Base-by-base conservation (phyloP, 2,329 filamentous ascomycete species). In the Apiospora pterosperma region DNA sequence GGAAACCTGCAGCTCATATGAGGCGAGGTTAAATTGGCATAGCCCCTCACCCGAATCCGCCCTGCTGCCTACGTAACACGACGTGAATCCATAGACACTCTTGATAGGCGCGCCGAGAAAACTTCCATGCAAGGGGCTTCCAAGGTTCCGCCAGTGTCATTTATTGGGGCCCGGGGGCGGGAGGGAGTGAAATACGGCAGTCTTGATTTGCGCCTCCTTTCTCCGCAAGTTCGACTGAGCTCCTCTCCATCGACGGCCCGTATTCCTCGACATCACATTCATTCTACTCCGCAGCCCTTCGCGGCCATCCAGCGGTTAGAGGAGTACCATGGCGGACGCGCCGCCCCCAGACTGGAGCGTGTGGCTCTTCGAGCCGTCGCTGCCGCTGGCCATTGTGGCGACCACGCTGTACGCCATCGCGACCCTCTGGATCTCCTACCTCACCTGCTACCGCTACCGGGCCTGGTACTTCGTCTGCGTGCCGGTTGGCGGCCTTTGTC, bases 321-420 rank as follows among this genome's bases (percentile, higher is more conserved):
- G 31, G 14, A 31, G n/a, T 25, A 52, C 23, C 12, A 52, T 52
- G 44, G 44, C 44, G 44, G 44, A 28, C 44, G 12, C 44, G 23
- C 4, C 23, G 23, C 44, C 44, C 10, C 68, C 62, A 28, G 59
- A 60, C 59, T 60, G 59, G 59, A 60, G 59, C 60, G 75, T 82
- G 23, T 84, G 80, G 76, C 76, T 79, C 65, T 84, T 82, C 68
- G 69, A 74, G 21, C 79, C 81, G n/a, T 81, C 79, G 34, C 73
- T 80, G 11, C 67, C 80, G 4, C 75, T 80, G 5, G 76, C 81
- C 44, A 72, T 82, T 41, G 66, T 81, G 5, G 80, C 79, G 61
- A 74, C 78, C 1, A 67, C 79, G 52, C 68, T 82, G 19, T 83
- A 82, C 66, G 63, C 77, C 44, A 63, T 80, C 36, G 71, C 80